Percentiles rank a stretch among this genome's conserved stretches.
These are phyloP conservation scores for Hypoxylon sp. DNA, from an alignment of 2,329 filamentous ascomycete species.

Conservation along the genomic window DNA sequence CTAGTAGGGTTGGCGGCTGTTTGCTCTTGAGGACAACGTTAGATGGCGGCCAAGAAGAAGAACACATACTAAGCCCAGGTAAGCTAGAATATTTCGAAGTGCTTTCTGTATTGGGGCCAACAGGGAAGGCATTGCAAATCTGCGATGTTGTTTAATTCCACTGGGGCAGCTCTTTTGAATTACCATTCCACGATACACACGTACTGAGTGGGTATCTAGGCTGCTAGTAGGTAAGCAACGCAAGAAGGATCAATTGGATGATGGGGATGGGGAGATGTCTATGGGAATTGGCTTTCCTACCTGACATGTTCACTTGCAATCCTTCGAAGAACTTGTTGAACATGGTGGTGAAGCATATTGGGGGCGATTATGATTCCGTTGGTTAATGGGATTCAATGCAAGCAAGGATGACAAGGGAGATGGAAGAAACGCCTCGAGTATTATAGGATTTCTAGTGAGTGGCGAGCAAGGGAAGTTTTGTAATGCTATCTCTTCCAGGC, in stretches of 20 bases:
- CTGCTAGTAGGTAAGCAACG: not conserved
- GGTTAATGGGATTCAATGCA: constrained; percentile 2
- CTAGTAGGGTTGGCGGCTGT: constrained; percentile 22
- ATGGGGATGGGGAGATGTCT: not conserved
- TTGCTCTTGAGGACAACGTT: constrained; percentile 11
- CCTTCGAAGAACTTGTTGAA: not conserved
- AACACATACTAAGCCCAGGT: not conserved
- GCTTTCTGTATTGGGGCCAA: not conserved
- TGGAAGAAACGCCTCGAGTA: not conserved
- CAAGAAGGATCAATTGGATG: not conserved
- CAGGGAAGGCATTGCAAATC: not conserved
- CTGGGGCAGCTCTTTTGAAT: not conserved
- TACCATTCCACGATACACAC: not conserved
- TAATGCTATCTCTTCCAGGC: not conserved
- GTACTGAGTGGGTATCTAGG: not conserved
- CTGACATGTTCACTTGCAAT: not conserved
- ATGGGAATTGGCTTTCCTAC: not conserved
- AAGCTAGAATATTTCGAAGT: not conserved
- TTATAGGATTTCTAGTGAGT: not conserved
- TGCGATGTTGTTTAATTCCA: not conserved
- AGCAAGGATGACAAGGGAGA: not conserved
- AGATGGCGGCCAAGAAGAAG: constrained; percentile 1
- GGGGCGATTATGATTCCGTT: not conserved
- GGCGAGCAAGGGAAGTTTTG: not conserved
- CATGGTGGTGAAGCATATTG: not conserved